A percentile compares a stretch with the other conserved stretches of the same genome.
These are phyloP conservation scores for Amphichorda felina DNA, from an alignment of 2,329 filamentous ascomycete species.

Conservation along the genomic window DNA sequence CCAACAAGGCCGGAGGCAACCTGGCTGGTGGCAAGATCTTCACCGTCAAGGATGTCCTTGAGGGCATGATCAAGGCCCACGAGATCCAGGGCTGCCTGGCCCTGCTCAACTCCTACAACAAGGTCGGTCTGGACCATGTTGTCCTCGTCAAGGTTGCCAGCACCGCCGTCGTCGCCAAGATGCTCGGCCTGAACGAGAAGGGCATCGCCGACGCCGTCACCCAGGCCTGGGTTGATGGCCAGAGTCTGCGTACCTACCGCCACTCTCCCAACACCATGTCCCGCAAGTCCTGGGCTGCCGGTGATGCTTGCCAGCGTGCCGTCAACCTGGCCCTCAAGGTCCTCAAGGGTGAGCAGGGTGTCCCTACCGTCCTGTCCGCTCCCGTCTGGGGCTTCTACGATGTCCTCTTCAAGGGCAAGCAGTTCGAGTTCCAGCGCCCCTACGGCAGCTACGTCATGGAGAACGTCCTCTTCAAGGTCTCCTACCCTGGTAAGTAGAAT, in stretches of 20 bases:
- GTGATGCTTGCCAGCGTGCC: conserved; percentile 92
- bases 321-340: conserved; percentile 89
- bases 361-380: conserved; percentile 86
- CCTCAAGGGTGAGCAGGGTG: conserved; percentile 77
- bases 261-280: conserved; percentile 99
- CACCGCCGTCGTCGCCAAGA: conserved; percentile 85
- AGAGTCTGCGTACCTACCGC: conserved; percentile 91
- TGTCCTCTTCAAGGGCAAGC: conserved; percentile 90
- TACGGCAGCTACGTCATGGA: conserved; percentile 99
- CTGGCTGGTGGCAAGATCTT: conserved; percentile 80
- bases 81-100: conserved; percentile 97
- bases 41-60: conserved; percentile 81
- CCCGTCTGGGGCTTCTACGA: conserved; percentile 98
- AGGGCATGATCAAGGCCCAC: conserved; percentile 98
- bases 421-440: conserved; percentile 89
- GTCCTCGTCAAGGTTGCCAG: conserved; percentile 96
- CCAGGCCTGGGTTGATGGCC: conserved; percentile 95
- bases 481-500: conserved; percentile 65
- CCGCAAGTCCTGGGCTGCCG: conserved; percentile 96
- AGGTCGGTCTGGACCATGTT: conserved; percentile 95
- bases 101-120: conserved; percentile 97
- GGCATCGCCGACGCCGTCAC: conserved; percentile 94
- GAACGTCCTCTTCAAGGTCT: conserved; percentile 99
- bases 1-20: conserved; percentile 64
- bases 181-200: conserved; percentile 79